Evolutionary conservation across 805 yeast genomes (phyloP).

Genomic region (Candida endomychidarum): DNA sequence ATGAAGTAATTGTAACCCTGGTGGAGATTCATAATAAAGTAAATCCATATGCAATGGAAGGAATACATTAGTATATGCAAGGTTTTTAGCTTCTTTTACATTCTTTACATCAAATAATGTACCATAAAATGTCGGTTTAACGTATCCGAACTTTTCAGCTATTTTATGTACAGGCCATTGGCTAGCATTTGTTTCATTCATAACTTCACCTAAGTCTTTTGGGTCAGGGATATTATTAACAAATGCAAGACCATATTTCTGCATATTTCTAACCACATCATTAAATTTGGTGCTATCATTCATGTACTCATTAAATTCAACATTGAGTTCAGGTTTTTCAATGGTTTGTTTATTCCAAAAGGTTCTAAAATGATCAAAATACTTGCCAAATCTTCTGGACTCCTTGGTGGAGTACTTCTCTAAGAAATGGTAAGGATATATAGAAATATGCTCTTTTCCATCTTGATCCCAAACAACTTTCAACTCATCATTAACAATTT

Average conservation of each 20-base stretch:
- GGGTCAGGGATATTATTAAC: constrained; percentile 54
- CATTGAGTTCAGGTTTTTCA: constrained; percentile 6
- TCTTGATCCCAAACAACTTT: constrained; percentile 40
- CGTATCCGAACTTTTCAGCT: constrained; percentile 60
- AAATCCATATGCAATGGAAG: constrained; percentile 79
- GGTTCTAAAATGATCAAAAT: constrained; percentile 30
- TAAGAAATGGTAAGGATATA: constrained; percentile 49
- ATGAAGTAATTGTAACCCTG: constrained; percentile 73
- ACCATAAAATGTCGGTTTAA: constrained; percentile 72
- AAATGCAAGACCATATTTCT: constrained; percentile 56
- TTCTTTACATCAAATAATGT: constrained; percentile 64
- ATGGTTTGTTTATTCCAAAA: constrained; percentile 42
- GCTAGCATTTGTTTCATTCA: constrained; percentile 42
- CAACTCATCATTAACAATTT: constrained; percentile 32
- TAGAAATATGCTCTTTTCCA: constrained; percentile 24
- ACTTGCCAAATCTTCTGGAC: constrained; percentile 35
- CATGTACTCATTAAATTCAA: constrained; percentile 1
- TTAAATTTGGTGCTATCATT: constrained; percentile 27
- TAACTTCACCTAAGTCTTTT: constrained; percentile 17
- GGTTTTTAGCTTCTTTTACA: constrained; percentile 53
- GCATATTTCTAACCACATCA: constrained; percentile 45
- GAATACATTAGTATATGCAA: constrained; percentile 64
- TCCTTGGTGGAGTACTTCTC: constrained; percentile 37
- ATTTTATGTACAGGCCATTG: constrained; percentile 40
- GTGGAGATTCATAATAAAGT: constrained; percentile 76